These are phyloP conservation scores for Tirmania nivea DNA, from an alignment of 495 filamentous ascomycete species.

Conservation along the genomic window DNA sequence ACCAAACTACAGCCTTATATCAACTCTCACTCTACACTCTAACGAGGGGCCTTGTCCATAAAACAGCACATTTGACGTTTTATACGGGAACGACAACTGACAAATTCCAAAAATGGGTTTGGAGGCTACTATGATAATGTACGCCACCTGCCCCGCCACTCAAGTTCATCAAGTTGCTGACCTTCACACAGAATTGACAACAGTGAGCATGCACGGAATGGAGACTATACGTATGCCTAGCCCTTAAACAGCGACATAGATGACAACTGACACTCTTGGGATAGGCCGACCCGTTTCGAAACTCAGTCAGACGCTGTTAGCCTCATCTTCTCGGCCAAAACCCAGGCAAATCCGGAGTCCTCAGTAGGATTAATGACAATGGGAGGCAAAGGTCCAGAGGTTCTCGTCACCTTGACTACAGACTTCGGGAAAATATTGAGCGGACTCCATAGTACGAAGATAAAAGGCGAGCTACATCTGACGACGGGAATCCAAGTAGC, in stretches of 20 bases:
- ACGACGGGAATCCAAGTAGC: conserved; percentile 88
- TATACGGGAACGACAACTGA: no score
- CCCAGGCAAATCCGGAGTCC: conserved; percentile 82
- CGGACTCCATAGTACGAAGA: conserved; percentile 84
- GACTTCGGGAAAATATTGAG: conserved; percentile 89
- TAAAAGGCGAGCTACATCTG: conserved; percentile 65
- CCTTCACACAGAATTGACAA: conserved; percentile 59
- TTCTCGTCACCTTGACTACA: conserved; percentile 82
- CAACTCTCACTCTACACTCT: no score
- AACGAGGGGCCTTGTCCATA: no score
- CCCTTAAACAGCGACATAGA: neutral
- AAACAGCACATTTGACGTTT: no score
- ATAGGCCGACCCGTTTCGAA: conserved; percentile 74
- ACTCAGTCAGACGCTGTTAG: conserved; percentile 87
- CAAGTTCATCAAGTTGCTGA: conserved; percentile 6
- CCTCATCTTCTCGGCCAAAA: conserved; percentile 85
- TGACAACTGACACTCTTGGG: neutral
- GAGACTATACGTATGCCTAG: conserved; percentile 55
- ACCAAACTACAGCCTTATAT: no score
- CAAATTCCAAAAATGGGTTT: conserved; percentile 37
- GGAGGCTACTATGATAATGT: conserved; percentile 60
- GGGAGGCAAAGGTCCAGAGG: conserved; percentile 90
- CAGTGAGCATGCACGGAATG: conserved; percentile 91
- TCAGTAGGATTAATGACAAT: conserved; percentile 97
- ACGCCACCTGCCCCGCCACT: conserved; percentile 16